A percentile compares a stretch with the other conserved stretches of the same genome.
phyloP scores from a whole-genome alignment of 805 yeast genomes.

The Debaryomyces maramus region DNA sequence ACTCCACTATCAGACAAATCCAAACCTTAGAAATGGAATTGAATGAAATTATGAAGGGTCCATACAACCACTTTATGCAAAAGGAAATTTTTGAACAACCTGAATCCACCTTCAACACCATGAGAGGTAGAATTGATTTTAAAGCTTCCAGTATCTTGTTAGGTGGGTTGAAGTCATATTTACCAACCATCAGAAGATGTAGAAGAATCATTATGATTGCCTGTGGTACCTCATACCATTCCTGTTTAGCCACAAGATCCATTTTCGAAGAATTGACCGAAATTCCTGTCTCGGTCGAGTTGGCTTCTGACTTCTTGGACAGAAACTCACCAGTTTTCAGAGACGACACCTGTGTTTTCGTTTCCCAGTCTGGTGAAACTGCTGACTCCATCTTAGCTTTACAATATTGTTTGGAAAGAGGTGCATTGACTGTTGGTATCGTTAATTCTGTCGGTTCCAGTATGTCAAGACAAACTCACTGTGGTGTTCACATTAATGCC shows the following conservation, averaged over 20 bases:
- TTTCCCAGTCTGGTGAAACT: conserved; percentile 98
- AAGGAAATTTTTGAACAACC: conserved; percentile 99
- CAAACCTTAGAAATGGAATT: conserved; percentile 96
- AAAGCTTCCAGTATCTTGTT: conserved; percentile 71
- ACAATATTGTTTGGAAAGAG: conserved; percentile 93
- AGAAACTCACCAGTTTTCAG: conserved; percentile 96
- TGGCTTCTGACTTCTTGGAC: conserved; percentile 93
- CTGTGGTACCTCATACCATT: conserved; percentile 98
- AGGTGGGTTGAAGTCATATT: conserved; percentile 86
- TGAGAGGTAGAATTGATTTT: conserved; percentile 98
- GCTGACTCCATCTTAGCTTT: conserved; percentile 96
- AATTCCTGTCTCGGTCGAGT: conserved; percentile 87
- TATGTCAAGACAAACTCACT: conserved; percentile 94
- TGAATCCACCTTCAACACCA: conserved; percentile 95
- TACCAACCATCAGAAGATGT: conserved; percentile 88
- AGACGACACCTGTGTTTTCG: conserved; percentile 96
- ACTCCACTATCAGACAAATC: conserved; percentile 91
- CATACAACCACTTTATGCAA: conserved; percentile 95
- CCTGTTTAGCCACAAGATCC: conserved; percentile 95
- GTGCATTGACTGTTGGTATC: conserved; percentile 96
- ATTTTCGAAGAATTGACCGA: conserved; percentile 95
- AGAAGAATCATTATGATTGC: conserved; percentile 97
- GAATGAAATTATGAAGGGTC: conserved; percentile 97
- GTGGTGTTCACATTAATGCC: conserved; percentile 99
- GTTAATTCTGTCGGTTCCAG: conserved; percentile 97